Evolutionary conservation across 2,329 filamentous ascomycete genomes (phyloP), one percentile per base, ranked within the genome.

Genomic region (Calonectria pseudoreteaudii): DNA sequence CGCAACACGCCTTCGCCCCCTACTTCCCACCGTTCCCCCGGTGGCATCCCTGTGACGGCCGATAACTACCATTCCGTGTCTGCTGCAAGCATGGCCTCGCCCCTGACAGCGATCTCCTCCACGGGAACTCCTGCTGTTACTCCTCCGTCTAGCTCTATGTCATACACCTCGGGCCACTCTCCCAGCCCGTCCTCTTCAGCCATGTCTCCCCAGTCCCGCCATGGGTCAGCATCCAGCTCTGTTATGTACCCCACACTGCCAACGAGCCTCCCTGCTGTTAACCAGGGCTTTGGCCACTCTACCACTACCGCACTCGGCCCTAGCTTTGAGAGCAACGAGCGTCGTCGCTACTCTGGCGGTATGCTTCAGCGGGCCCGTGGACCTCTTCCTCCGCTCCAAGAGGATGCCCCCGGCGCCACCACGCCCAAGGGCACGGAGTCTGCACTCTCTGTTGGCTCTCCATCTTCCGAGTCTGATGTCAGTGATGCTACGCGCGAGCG

Each of bases 81-180:
- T 31, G 87, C 88, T 9, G 88, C 88, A n/a, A 89, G 89, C 79
- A 89, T 92, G 84, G 90, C 90, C 36, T 93, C 92, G 31, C 92
- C 92, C 26, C 81, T 91, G 77, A 90, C 88, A 36, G 88, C 88
- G 20, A 86, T 91, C 60, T 90, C 90, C 50, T 92, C 91, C 28
- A 90, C 90, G 50, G 93, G 94, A 75, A 96, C 94, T 18, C 94
- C 94, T 13, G 94, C 93, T 13, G 89, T 95, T 76, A 96, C 94
- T 3, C 94, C 94, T 10, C 93, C 94, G 0, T 94, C 93, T 14
- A 94, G 92, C 83, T 90, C 92, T 70, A 89, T 95, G 81, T 95
- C 94, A 0, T 95, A 95, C 85, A 92, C 91, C 49, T 95, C 94
- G 14, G 92, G 93, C 62, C 93, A 95, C 82, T 96, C 94, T 9